A percentile compares a stretch with the other conserved stretches of the same genome.
Conservation (phyloP, 202 grass and related monocot genomes). For the Sporobolus alterniflorus region DNA sequence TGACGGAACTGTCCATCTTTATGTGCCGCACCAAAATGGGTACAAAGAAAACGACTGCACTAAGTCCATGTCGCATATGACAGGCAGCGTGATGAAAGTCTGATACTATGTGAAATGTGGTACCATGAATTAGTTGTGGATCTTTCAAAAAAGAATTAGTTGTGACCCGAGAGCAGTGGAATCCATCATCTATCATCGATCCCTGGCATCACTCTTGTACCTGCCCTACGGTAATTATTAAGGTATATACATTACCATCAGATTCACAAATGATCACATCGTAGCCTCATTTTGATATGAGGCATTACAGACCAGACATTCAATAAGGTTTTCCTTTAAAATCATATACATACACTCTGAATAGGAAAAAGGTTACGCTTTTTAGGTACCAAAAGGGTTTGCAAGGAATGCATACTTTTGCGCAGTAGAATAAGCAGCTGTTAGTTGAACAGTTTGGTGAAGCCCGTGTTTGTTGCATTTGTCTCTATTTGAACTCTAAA, state of each 20-base stretch:
- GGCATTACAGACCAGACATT: neutral
- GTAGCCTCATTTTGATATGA: neutral
- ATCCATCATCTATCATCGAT: neutral
- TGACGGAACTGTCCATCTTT: neutral
- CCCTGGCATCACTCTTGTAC: neutral
- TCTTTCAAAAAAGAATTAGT: too few relatives aligned
- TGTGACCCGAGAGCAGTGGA: neutral
- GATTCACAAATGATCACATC: neutral
- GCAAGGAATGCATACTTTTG: neutral
- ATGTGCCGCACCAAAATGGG: neutral
- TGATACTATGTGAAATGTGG: neutral
- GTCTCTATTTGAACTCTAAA: slow-evolving; percentile 11
- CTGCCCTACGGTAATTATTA: neutral
- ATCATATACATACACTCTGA: neutral
- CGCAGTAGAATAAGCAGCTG: neutral
- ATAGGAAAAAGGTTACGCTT: neutral
- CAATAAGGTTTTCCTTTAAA: neutral
- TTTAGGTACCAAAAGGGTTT: slow-evolving; percentile 9
- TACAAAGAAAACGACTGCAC: neutral
- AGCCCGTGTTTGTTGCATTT: neutral
- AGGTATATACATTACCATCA: neutral
- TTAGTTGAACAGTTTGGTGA: slow-evolving; percentile 15
- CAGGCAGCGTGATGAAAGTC: neutral
- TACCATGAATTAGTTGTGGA: neutral
- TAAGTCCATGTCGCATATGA: neutral